These are phyloP conservation scores for Metschnikowia amazonensis DNA, from an alignment of 805 yeast species.

Conservation along the genomic window DNA sequence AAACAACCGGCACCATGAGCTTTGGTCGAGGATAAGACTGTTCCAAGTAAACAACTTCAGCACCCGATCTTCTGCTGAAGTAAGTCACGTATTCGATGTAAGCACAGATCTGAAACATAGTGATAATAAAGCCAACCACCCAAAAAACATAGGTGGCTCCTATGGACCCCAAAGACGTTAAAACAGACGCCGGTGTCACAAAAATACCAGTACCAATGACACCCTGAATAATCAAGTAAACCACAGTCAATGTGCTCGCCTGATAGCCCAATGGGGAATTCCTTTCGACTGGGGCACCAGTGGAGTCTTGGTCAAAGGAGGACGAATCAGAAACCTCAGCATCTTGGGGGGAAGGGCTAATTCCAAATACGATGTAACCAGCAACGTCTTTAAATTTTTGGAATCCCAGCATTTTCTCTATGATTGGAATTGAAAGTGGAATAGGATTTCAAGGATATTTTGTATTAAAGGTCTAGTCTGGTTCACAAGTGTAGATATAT, in stretches of 20 bases:
- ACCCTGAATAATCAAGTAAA: constrained; percentile 63
- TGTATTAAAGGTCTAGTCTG: no score
- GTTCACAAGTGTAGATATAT: not conserved
- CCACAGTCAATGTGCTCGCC: constrained; percentile 42
- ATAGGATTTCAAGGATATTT: not conserved
- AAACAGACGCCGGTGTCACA: constrained; percentile 61
- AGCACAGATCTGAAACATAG: constrained; percentile 33
- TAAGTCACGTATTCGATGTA: constrained; percentile 43
- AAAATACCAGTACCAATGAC: constrained; percentile 77
- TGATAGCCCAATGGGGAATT: constrained; percentile 40
- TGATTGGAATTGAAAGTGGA: not conserved
- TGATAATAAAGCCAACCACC: constrained; percentile 39
- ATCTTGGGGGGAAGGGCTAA: constrained; percentile 7
- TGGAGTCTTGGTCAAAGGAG: constrained; percentile 17
- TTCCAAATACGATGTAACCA: constrained; percentile 13
- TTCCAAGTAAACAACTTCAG: constrained; percentile 38
- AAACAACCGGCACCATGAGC: constrained; percentile 33
- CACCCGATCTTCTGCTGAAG: constrained; percentile 34
- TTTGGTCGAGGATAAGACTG: constrained; percentile 35
- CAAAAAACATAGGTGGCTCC: constrained; percentile 45
- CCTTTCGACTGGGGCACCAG: constrained; percentile 42
- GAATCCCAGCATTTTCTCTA: constrained; percentile 3
- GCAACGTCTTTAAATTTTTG: constrained; percentile 9
- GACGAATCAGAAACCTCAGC: constrained; percentile 5
- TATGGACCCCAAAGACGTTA: constrained; percentile 41